phyloP scores from a whole-genome alignment of 192 early-diverging fungal species.

The Rhizophagus clarus region DNA sequence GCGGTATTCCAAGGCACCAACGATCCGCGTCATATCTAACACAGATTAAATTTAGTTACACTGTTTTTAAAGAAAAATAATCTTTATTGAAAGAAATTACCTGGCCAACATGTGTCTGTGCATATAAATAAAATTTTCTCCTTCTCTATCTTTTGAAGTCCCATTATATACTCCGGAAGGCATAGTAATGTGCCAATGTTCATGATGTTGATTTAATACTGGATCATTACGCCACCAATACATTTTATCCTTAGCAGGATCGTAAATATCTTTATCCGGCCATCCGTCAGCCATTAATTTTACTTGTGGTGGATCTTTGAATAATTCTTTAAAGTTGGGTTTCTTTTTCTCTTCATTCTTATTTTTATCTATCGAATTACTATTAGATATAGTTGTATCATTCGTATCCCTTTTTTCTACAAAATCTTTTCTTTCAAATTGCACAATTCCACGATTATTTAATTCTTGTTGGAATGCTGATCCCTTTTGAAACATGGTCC shows the following conservation, averaged over 20 bases:
- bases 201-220: slow-evolving; percentile 4
- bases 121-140: slow-evolving; percentile 21
- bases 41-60: too few species aligned
- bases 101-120: slow-evolving; percentile 4
- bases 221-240: slow-evolving; percentile 23
- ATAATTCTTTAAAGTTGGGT: background rate
- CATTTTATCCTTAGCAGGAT: slow-evolving; percentile 3
- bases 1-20: background rate
- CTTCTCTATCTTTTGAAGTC: background rate
- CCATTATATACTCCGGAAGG: background rate
- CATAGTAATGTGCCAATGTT: slow-evolving; percentile 2
- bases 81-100: background rate
- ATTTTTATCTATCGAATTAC: background rate
- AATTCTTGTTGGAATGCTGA: background rate
- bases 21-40: slow-evolving; percentile 20
- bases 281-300: background rate
- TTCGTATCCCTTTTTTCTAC: background rate
- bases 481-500: background rate
- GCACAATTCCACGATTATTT: background rate
- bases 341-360: background rate
- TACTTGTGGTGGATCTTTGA: slow-evolving; percentile 4
- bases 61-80: too few species aligned
- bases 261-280: slow-evolving; percentile 8
- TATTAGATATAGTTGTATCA: too few species aligned
- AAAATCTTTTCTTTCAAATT: background rate